A percentile compares a stretch with the other conserved stretches of the same genome.
Conservation (phyloP, 164 flowering plant genomes). For the Stephania yunnanensis region DNA sequence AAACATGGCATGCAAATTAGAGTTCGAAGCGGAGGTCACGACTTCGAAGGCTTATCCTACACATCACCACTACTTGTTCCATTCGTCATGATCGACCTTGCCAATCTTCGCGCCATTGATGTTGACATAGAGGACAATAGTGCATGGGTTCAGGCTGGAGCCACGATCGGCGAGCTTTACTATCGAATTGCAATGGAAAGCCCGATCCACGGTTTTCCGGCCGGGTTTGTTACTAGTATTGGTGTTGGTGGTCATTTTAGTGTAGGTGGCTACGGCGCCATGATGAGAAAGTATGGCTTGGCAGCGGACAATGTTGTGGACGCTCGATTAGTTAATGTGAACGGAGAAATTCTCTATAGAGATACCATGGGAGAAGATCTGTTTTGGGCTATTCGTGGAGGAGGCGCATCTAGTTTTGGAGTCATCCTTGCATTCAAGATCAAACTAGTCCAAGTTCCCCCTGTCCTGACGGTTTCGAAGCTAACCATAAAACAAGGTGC, state of each 20-base stretch:
- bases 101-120: slow-evolving; percentile 17
- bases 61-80: neutral
- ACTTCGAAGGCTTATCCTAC: slow-evolving; percentile 6
- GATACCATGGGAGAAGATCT: slow-evolving; percentile 1
- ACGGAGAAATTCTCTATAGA: slow-evolving; percentile 32
- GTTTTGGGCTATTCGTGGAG: neutral
- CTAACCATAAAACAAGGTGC: slow-evolving; percentile 22
- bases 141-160: slow-evolving; percentile 46
- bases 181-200: slow-evolving; percentile 31
- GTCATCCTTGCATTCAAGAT: slow-evolving; percentile 38
- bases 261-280: slow-evolving; percentile 30
- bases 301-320: slow-evolving; percentile 38
- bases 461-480: slow-evolving; percentile 30
- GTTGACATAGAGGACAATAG: slow-evolving; percentile 18
- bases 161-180: slow-evolving; percentile 33
- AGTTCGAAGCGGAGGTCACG: slow-evolving; percentile 10
- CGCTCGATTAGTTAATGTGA: slow-evolving; percentile 30
- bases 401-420: slow-evolving; percentile 8
- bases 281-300: slow-evolving; percentile 45
- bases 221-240: slow-evolving; percentile 33
- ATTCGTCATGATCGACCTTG: slow-evolving; percentile 14
- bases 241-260: no score
- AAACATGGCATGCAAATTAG: neutral
- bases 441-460: slow-evolving; percentile 27
- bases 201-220: slow-evolving; percentile 34